A percentile compares a stretch with the other conserved stretches of the same genome.
phyloP scores from a whole-genome alignment of 495 filamentous ascomycete genomes.

The Umbilicaria muhlenbergii region DNA sequence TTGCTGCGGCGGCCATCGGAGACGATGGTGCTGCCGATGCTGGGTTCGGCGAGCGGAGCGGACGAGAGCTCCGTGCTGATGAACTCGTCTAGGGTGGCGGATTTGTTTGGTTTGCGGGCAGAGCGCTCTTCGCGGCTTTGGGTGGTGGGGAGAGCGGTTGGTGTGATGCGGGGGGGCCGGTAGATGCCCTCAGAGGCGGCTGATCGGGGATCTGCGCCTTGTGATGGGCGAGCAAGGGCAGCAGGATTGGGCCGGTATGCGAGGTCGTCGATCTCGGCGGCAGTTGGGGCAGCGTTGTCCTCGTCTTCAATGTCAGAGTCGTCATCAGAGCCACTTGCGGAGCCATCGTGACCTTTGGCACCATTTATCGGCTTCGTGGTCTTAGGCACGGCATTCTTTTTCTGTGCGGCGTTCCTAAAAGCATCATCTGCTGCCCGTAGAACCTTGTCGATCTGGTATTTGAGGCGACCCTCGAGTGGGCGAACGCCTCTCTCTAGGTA shows the following conservation, averaged over 20 bases:
- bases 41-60: slow-evolving; percentile 63
- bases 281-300: slow-evolving; percentile 20
- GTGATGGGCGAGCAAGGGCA: slow-evolving; percentile 32
- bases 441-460: slow-evolving; percentile 82
- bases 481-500: slow-evolving; percentile 84
- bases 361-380: slow-evolving; percentile 15
- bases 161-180: slow-evolving; percentile 69
- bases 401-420: slow-evolving; percentile 10
- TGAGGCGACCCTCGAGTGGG: slow-evolving; percentile 71
- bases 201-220: slow-evolving; percentile 9
- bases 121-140: slow-evolving; percentile 41
- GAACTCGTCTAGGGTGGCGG: slow-evolving; percentile 73
- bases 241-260: slow-evolving; percentile 51
- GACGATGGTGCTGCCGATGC: slow-evolving; percentile 70
- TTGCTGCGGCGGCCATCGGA: slow-evolving; percentile 56
- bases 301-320: slow-evolving; percentile 23
- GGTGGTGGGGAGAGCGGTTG: slow-evolving; percentile 45
- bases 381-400: slow-evolving; percentile 12
- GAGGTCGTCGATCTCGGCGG: slow-evolving; percentile 42
- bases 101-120: slow-evolving; percentile 35
- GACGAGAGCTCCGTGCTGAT: slow-evolving; percentile 62
- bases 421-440: slow-evolving; percentile 48
- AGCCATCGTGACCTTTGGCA: slow-evolving; percentile 14
- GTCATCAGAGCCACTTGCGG: slow-evolving; percentile 4
- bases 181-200: slow-evolving; percentile 46